These are phyloP conservation scores for Cryptococcus depauperatus DNA, from an alignment of 1,284 basidiomycete genomes.

Conservation along the genomic window DNA sequence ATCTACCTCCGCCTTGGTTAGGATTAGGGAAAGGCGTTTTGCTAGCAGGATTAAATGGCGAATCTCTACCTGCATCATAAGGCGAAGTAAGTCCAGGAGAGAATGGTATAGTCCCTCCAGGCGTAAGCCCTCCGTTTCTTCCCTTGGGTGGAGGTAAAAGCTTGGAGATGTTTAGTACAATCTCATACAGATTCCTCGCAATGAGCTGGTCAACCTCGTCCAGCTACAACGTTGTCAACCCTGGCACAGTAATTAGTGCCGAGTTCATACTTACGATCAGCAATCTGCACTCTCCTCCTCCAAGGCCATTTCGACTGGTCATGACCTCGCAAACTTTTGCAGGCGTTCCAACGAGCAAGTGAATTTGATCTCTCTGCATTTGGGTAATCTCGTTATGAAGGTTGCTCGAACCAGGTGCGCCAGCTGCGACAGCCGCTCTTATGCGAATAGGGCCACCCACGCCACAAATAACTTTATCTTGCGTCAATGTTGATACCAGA, in stretches of 20 bases:
- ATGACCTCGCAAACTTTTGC: slow-evolving; percentile 92
- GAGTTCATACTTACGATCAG: slow-evolving; percentile 59
- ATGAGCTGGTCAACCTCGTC: slow-evolving; percentile 98
- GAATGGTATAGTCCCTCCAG: slow-evolving; percentile 25
- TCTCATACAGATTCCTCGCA: slow-evolving; percentile 90
- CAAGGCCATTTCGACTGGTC: slow-evolving; percentile 56
- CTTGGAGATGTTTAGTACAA: slow-evolving; percentile 85
- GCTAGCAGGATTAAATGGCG: slow-evolving; percentile 51
- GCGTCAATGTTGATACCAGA: neutral
- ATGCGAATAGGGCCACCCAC: slow-evolving; percentile 85
- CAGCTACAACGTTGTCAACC: slow-evolving; percentile 44
- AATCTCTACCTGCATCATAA: slow-evolving; percentile 42
- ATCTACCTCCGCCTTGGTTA: slow-evolving; percentile 24
- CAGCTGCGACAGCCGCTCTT: slow-evolving; percentile 75
- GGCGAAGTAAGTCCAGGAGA: slow-evolving; percentile 40
- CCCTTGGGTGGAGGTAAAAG: slow-evolving; percentile 71
- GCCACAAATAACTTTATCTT: slow-evolving; percentile 70
- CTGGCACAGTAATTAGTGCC: neutral
- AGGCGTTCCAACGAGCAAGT: slow-evolving; percentile 92
- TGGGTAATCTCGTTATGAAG: slow-evolving; percentile 68
- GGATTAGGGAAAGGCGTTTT: slow-evolving; percentile 49
- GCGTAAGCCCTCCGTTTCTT: slow-evolving; percentile 19
- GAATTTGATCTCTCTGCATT: slow-evolving; percentile 82
- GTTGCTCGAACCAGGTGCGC: slow-evolving; percentile 58
- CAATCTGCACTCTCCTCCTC: slow-evolving; percentile 76